Evolutionary conservation across 2,329 filamentous ascomycete species (phyloP).

Genomic region (Cytospora chrysosperma): DNA sequence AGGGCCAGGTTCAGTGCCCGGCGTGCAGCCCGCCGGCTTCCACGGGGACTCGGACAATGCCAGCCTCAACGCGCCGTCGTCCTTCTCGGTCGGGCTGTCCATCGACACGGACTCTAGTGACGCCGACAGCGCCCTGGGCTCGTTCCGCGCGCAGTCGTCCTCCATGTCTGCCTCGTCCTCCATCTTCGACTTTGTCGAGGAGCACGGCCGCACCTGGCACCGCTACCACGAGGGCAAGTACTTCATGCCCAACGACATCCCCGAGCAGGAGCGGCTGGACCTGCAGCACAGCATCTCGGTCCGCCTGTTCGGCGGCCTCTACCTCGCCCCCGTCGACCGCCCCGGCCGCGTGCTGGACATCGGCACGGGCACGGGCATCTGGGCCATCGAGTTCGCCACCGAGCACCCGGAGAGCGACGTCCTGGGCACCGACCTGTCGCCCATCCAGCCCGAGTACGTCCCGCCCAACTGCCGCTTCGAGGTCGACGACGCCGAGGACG

Average conservation of each 20-base stretch:
- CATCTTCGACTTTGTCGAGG: slow-evolving; percentile 23
- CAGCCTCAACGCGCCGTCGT: slow-evolving; percentile 14
- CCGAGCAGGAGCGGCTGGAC: slow-evolving; percentile 25
- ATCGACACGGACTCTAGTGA: slow-evolving; percentile 20
- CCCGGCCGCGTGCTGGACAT: slow-evolving; percentile 30
- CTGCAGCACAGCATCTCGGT: slow-evolving; percentile 26
- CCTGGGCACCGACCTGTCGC: slow-evolving; percentile 29
- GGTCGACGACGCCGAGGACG: slow-evolving; percentile 30
- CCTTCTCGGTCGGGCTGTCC: slow-evolving; percentile 18
- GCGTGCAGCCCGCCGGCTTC: not conserved
- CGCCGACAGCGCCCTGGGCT: slow-evolving; percentile 22
- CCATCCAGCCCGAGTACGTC: slow-evolving; percentile 31
- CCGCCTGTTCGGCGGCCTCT: slow-evolving; percentile 24
- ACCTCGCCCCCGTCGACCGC: slow-evolving; percentile 25
- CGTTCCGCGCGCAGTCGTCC: slow-evolving; percentile 17
- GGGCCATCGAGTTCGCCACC: slow-evolving; percentile 31
- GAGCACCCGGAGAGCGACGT: slow-evolving; percentile 28
- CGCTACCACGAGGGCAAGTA: slow-evolving; percentile 25
- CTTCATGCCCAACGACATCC: slow-evolving; percentile 24
- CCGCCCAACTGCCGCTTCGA: slow-evolving; percentile 30
- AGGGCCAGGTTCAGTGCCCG: too few relatives aligned
- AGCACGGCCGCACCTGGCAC: slow-evolving; percentile 24
- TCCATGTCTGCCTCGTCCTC: slow-evolving; percentile 20
- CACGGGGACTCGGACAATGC: slow-evolving; percentile 11
- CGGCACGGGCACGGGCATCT: slow-evolving; percentile 32